Percentiles rank a stretch among this genome's conserved stretches.
Evolutionary conservation across 345 rosid genomes (phyloP).

Genomic region (Gossypium thurberi): DNA sequence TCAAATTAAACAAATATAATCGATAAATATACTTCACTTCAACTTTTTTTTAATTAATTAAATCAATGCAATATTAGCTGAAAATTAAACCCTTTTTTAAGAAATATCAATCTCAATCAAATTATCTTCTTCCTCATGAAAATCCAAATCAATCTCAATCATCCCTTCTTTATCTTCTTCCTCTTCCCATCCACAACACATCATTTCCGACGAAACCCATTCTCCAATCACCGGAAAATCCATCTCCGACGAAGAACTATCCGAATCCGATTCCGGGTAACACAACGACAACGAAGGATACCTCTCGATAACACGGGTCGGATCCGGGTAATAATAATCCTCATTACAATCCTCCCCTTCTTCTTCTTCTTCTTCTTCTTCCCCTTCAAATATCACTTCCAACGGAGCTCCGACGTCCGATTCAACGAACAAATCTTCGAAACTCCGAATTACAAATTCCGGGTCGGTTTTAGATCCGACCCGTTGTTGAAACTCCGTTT

Average conservation of each 20-base stretch:
- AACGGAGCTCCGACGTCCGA: conserved; percentile 82
- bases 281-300: conserved; percentile 47
- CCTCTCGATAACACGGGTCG: conserved; percentile 25
- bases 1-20: too few species aligned
- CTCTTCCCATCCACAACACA: conserved; percentile 44
- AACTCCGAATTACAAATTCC: conserved; percentile 3
- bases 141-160: conserved; percentile 55
- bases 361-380: conserved; percentile 31
- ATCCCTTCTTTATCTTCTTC: conserved; percentile 50
- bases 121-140: conserved; percentile 51
- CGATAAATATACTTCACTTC: too few species aligned
- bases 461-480: conserved; percentile 7
- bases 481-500: conserved; percentile 10
- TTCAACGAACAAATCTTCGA: conserved; percentile 37
- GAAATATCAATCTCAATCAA: conserved; percentile 49
- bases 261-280: conserved; percentile 62
- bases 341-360: conserved; percentile 22
- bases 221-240: conserved; percentile 23
- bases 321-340: neutral
- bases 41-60: neutral
- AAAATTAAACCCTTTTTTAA: conserved; percentile 6
- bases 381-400: conserved; percentile 67
- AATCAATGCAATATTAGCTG: conserved; percentile 5
- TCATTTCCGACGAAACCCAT: conserved; percentile 35
- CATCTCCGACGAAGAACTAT: conserved; percentile 43